These are phyloP conservation scores for Rhynchospora breviuscula DNA, from an alignment of 176 grass and related monocot species.

Conservation along the genomic window DNA sequence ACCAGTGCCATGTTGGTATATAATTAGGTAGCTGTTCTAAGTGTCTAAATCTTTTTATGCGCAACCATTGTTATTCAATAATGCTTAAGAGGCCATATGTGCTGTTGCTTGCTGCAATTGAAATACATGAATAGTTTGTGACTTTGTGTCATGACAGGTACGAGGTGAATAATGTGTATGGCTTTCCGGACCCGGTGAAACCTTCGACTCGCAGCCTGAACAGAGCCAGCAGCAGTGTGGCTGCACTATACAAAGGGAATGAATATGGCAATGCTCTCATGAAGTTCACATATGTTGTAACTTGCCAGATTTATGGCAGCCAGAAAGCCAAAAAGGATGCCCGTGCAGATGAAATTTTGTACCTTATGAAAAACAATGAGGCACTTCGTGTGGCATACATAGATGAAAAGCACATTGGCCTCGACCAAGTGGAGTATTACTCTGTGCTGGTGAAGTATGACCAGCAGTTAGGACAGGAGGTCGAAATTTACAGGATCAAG, in stretches of 20 bases:
- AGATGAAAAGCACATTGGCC: slow-evolving; percentile 50
- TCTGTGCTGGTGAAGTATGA: slow-evolving; percentile 98
- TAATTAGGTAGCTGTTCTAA: background rate
- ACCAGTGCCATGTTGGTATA: no score
- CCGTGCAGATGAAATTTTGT: slow-evolving; percentile 72
- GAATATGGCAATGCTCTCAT: slow-evolving; percentile 78
- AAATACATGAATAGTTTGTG: background rate
- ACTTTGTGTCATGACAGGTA: background rate
- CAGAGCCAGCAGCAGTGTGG: slow-evolving; percentile 60
- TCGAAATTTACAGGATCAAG: slow-evolving; percentile 87
- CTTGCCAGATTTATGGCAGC: slow-evolving; percentile 93
- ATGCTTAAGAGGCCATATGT: background rate
- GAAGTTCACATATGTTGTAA: slow-evolving; percentile 93
- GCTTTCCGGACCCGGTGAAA: slow-evolving; percentile 31
- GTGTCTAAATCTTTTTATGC: background rate
- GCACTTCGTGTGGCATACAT: slow-evolving; percentile 88
- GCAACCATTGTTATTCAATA: background rate
- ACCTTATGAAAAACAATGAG: slow-evolving; percentile 92
- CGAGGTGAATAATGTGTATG: slow-evolving; percentile 23
- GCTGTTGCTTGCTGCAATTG: background rate
- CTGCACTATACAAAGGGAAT: slow-evolving; percentile 74
- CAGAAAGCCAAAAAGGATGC: slow-evolving; percentile 76
- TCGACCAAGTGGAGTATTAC: slow-evolving; percentile 51
- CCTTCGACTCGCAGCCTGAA: slow-evolving; percentile 46
- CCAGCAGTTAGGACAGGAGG: slow-evolving; percentile 52